phyloP scores from a whole-genome alignment of 208 protist genomes.

The Sergeia podlipaevii region DNA sequence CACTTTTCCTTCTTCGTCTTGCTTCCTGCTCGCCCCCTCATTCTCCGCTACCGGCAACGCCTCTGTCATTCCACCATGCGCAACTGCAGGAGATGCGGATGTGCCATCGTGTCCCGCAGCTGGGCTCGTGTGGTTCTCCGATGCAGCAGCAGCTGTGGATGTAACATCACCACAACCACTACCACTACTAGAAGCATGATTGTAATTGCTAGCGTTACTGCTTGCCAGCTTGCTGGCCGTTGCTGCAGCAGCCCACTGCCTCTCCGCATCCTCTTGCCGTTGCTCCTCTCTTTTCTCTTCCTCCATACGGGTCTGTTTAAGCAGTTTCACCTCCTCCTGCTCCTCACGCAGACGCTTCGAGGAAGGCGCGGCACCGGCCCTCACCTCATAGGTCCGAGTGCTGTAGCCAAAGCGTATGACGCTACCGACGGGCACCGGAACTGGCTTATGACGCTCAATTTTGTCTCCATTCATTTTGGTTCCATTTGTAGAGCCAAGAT shows the following conservation, averaged over 20 bases:
- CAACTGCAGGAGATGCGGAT: neutral
- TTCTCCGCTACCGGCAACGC: neutral
- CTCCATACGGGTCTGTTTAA: neutral
- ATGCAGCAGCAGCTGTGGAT: slow-evolving; percentile 2
- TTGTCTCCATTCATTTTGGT: slow-evolving; percentile 57
- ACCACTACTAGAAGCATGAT: no score
- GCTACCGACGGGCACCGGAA: slow-evolving; percentile 56
- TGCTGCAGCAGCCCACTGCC: neutral
- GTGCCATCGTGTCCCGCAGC: neutral
- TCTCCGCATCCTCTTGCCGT: neutral
- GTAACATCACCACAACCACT: neutral
- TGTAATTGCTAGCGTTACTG: neutral
- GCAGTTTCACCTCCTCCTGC: slow-evolving; percentile 7
- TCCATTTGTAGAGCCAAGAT: slow-evolving; percentile 86
- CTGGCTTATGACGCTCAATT: slow-evolving; percentile 46
- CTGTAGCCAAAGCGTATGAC: slow-evolving; percentile 74
- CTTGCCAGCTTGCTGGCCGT: neutral
- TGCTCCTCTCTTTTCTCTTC: neutral
- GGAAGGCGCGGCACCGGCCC: slow-evolving; percentile 28
- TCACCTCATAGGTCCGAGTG: slow-evolving; percentile 68
- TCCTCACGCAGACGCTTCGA: slow-evolving; percentile 44
- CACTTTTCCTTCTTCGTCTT: neutral
- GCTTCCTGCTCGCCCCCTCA: neutral
- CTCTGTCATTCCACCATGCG: no score
- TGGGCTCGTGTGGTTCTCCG: no score